Evolutionary conservation across 345 rosid genomes (phyloP), one percentile per base, ranked within the genome.

Genomic region (Dovyalis caffra): DNA sequence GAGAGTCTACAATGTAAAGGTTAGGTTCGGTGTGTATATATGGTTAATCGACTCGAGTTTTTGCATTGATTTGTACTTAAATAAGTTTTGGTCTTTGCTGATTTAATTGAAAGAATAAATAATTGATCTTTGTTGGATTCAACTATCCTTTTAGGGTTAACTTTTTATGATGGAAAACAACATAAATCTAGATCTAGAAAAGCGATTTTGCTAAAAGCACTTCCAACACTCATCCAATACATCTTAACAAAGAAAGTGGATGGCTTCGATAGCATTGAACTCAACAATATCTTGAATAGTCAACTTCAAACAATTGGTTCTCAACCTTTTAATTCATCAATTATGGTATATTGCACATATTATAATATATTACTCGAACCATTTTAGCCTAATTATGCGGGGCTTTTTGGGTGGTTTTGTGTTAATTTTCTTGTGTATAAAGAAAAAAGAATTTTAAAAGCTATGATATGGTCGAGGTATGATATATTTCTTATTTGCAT

Each of bases 141-240:
- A 3, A 14, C 47, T 14, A 43, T 43, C 47, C 61, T 35, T 53
- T 37, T 34, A 40, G 81, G 77, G 66, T 45, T 28, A 51, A 9
- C 49, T 58, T 25, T 16, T 20, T 28, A 53, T 20, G 45, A 85
- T 89, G 87, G 88, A 81, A 57, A 86, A 49, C 56, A 43, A 16
- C 18, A 43, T 3, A 43, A 43, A 43, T 43, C 71, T 4, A 28
- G 82, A 69, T 66, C 56, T 74, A 18, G 49, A 57, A 26, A 86
- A 77, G 74, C 71, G 74, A 64, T 43, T 43, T 43, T 43, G 12
- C 47, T 74, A 8, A 83, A 74, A 51, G 73, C 73, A 31, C 73
- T 86, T 49, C 97, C 97, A 16, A 26, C 78, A 25, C 86, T 86
- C 47, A 76, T 90, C 69, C 76, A 83, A 62, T 68, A 67, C 69